Conservation (phyloP, 305 asterid species). For the Fraxinus angustifolia region DNA sequence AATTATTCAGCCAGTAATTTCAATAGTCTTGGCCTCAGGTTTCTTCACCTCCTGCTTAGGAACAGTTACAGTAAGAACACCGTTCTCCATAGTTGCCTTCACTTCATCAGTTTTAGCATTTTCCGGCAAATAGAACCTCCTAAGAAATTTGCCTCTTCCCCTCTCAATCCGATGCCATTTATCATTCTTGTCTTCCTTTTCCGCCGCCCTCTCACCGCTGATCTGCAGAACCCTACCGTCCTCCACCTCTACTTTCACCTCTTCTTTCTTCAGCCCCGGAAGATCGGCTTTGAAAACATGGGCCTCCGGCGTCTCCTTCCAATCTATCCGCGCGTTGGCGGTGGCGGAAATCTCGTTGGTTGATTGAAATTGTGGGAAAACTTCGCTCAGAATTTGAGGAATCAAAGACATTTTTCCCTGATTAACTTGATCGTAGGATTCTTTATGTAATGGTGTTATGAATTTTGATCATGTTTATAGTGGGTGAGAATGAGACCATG, state of each 20-base stretch:
- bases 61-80: conserved; percentile 29
- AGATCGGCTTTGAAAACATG: conserved; percentile 30
- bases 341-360: background rate
- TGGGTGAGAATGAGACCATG: background rate
- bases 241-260: conserved; percentile 31
- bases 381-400: conserved; percentile 17
- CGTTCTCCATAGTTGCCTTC: conserved; percentile 27
- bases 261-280: conserved; percentile 33
- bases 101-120: conserved; percentile 27
- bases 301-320: conserved; percentile 29
- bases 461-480: background rate
- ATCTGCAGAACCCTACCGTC: conserved; percentile 28
- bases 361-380: conserved; percentile 1
- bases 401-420: conserved; percentile 19
- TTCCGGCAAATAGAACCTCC: conserved; percentile 28
- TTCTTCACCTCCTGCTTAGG: conserved; percentile 33
- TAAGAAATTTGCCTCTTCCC: conserved; percentile 21
- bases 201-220: conserved; percentile 21
- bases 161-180: conserved; percentile 30
- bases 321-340: conserved; percentile 17
- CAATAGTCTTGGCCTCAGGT: conserved; percentile 24
- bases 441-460: background rate
- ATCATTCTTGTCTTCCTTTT: conserved; percentile 21
- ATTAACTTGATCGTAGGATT: background rate
- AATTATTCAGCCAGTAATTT: conserved; percentile 10